These are phyloP conservation scores for Ophiostoma ulmi DNA, from an alignment of 2,329 filamentous ascomycete species.

Conservation along the genomic window DNA sequence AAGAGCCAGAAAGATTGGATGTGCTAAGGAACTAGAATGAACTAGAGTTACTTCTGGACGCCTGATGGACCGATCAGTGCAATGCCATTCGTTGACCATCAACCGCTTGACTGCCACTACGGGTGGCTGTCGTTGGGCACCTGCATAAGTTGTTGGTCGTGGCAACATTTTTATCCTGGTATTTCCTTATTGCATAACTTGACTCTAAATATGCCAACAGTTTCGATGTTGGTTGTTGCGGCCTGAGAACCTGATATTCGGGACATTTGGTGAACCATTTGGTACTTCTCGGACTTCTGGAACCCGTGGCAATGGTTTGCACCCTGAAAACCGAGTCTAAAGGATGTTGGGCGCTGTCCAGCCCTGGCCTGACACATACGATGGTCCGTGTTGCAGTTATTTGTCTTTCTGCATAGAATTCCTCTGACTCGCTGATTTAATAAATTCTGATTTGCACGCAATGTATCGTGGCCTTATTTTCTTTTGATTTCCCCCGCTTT, in stretches of 20 bases:
- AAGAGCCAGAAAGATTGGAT: no score
- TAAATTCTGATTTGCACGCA: no score
- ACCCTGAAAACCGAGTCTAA: neutral
- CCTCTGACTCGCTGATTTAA: no score
- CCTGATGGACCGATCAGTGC: neutral
- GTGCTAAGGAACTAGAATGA: no score
- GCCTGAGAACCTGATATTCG: neutral
- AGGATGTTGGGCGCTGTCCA: neutral
- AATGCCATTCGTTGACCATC: neutral
- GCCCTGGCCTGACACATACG: no score
- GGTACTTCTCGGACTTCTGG: no score
- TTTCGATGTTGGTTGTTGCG: neutral
- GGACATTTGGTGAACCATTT: neutral
- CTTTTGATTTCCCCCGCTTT: neutral
- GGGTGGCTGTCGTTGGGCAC: neutral
- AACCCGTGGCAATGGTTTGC: neutral
- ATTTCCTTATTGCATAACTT: no score
- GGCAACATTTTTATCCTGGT: no score
- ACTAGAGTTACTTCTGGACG: no score
- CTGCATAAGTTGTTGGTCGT: neutral
- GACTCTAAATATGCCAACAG: neutral
- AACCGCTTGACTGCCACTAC: neutral
- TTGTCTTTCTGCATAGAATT: no score
- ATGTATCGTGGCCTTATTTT: neutral
- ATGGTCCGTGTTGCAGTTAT: no score